phyloP scores from a whole-genome alignment of 192 early-diverging fungal species.

The Gigaspora rosea region DNA sequence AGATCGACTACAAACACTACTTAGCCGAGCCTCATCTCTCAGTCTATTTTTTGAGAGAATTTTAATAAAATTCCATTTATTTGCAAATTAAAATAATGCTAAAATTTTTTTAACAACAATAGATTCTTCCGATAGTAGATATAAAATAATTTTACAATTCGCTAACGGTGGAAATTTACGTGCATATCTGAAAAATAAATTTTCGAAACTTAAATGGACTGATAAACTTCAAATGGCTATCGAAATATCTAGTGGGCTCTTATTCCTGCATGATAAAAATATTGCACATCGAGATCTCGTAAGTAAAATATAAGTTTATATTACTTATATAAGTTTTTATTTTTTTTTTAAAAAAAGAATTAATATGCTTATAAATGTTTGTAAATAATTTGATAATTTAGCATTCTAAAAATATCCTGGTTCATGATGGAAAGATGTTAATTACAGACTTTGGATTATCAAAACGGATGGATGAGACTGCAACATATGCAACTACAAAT shows the following conservation, averaged over 20 bases:
- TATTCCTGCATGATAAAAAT: not conserved
- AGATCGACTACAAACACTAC: no score
- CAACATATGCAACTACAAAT: not conserved
- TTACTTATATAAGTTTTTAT: no score
- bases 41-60: no score
- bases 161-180: constrained; percentile 13
- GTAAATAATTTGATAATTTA: not conserved
- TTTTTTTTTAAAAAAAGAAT: not conserved
- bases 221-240: not conserved
- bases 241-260: not conserved
- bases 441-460: constrained; percentile 20
- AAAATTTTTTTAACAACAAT: no score
- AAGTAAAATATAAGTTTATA: no score
- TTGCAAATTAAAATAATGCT: no score
- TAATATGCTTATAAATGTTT: not conserved
- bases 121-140: not conserved
- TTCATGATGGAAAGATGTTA: constrained; percentile 1
- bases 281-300: constrained; percentile 15
- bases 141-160: not conserved
- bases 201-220: not conserved
- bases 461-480: not conserved
- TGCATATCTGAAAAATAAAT: constrained; percentile 4
- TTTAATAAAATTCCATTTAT: no score
- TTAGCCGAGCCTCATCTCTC: no score
- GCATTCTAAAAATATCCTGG: constrained; percentile 24